Evolutionary conservation across 1,284 basidiomycete genomes (phyloP), one percentile per base, ranked within the genome.

Genomic region (Ustilago sp.): DNA sequence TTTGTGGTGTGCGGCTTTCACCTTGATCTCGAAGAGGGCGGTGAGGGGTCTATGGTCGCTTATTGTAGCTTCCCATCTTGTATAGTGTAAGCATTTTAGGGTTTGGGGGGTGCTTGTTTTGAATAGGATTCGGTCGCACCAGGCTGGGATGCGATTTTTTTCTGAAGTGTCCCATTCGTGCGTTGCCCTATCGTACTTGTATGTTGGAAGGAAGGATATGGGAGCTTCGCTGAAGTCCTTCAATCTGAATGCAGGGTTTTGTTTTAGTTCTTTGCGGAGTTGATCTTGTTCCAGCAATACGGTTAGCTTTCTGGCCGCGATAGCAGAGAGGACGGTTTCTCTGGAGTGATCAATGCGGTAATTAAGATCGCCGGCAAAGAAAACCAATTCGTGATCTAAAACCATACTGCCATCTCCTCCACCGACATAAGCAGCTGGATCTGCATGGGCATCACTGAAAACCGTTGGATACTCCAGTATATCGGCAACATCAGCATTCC

Each of bases 331-430:
- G 67, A 95, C 93, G 9, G 90, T 89, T 15, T 97, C 94, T 28
- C 95, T 90, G 1, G 93, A 90, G 80, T 93, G 91, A 85, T 98
- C 95, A 75, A 99, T 94, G 19, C 96, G 93, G 83, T 98, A 79
- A 74, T 89, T 89, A 28, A 89, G 81, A 80, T 89, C 88, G 5
- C 89, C 84, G 89, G 93, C 88, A 77, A 98, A 91, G 65, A 98
- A 91, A 70, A 95, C 93, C 57, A 96, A 90, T 83, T 98, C 95
- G 86, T 98, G 96, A 83, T 98, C 96, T 36, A 97, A 88, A 19
- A 96, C 91, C 89, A 93, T 94, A n/a, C 93, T 91, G 0, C 96
- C 96, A 85, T 96, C 93, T 0, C 96, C 95, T 15, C 96, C 96
- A 50, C 93, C 92, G 5, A 93, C 90, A 81, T 93, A 98, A 1